Conservation (phyloP, 1,284 basidiomycete species). For the Boletus semigastroideus region DNA sequence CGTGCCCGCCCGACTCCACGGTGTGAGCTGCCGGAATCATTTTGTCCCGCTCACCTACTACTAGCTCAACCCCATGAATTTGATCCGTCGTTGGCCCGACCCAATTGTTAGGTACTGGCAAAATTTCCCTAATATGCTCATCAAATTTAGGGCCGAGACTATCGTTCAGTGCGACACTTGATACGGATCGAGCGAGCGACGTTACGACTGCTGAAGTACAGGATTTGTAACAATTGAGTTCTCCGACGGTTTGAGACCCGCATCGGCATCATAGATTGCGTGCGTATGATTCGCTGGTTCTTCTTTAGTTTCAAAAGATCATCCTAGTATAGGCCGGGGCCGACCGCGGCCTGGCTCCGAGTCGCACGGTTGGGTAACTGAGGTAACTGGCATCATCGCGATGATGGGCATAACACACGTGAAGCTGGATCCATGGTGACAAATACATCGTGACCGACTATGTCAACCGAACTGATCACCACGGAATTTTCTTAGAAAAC, state of each 20-base stretch:
- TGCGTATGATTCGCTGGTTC: background rate
- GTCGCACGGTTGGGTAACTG: too few species aligned
- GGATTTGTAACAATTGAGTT: background rate
- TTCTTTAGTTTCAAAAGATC: too few species aligned
- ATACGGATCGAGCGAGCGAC: background rate
- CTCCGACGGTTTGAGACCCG: background rate
- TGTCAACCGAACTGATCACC: too few species aligned
- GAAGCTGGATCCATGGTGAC: too few species aligned
- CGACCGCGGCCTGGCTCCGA: too few species aligned
- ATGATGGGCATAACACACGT: too few species aligned
- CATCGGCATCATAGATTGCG: background rate
- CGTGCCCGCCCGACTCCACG: conserved; percentile 6
- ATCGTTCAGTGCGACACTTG: background rate
- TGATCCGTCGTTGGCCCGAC: background rate
- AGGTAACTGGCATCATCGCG: too few species aligned
- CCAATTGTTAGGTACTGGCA: too few species aligned
- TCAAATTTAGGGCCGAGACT: background rate
- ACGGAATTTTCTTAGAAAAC: too few species aligned
- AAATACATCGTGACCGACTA: too few species aligned
- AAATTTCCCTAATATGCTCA: background rate
- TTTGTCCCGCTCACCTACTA: conserved; percentile 2
- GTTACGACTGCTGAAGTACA: background rate
- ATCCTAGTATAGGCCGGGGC: too few species aligned
- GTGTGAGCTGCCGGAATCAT: conserved; percentile 20
- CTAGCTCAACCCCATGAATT: conserved; percentile 15